Base-by-base conservation (phyloP, 371 early-diverging fungal species). In the Mucor irregularis region DNA sequence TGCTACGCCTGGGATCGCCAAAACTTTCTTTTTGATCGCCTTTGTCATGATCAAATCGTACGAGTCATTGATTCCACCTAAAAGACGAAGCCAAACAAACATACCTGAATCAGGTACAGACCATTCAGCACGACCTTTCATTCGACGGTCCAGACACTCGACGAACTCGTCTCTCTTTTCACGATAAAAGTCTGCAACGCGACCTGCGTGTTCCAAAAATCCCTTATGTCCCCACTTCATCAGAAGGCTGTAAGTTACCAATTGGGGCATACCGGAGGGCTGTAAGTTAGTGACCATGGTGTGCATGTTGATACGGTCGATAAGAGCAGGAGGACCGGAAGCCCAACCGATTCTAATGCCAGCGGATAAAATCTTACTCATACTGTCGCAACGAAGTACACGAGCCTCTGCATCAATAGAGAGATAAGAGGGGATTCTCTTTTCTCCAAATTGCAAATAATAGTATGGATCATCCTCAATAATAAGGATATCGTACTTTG, bases 381-480 rank as follows among this genome's bases (percentile, higher is more conserved):
- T 82, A 48, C 88, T 88, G 58, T 94, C 94, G 51, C 90, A 88
- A 5, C 94, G 79, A n/a, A 94, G 62, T 0, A 94, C 92, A 25
- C 93, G 83, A 10, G 83, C 88, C 58, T 92, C 90, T 0, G 68
- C 73, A 76, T 92, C 93, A 71, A 94, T 69, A 1, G 90, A 88
- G 10, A 91, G 70, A 65, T 90, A 93, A 2, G 85, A 85, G 0
- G 87, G 83, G 0, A 71, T 64, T 13, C 80, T 74, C 3, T 57
- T 21, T 14, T 34, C 28, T 14, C 29, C 40, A 28, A 51, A 65
- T 58, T 89, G 88, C n/a, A 92, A 63, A 46, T 84, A 90, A 53
- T 88, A 90, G 58, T 90, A 92, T 8, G 92, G 89, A 58, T 92
- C 92, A 50, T 92, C 92, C 65, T 90, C 90, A 17, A 90, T 46